Evolutionary conservation across 345 rosid genomes (phyloP).

Genomic region (Populus tremula): DNA sequence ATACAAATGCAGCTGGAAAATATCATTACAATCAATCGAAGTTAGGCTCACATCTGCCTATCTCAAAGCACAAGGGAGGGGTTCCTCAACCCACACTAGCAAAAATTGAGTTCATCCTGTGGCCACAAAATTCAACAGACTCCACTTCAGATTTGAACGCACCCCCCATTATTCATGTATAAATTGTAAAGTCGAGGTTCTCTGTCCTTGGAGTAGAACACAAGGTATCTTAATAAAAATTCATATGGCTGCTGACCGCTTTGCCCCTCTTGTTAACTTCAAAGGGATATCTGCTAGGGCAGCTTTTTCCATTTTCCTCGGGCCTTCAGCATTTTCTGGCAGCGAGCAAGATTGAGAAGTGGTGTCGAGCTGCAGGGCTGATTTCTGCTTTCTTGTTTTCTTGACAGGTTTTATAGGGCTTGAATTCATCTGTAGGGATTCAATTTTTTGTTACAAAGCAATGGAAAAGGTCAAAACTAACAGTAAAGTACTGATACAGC

Average conservation of each 20-base stretch:
- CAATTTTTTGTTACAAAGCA: conserved; percentile 7
- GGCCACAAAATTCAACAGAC: too few species aligned
- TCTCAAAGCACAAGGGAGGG: too few species aligned
- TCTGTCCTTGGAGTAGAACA: too few species aligned
- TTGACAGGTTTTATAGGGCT: conserved; percentile 34
- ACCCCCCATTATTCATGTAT: too few species aligned
- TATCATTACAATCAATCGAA: too few species aligned
- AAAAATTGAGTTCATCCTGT: too few species aligned
- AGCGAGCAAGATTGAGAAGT: conserved; percentile 2
- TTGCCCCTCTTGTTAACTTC: conserved; percentile 15
- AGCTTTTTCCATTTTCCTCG: conserved; percentile 8
- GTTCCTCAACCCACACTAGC: too few species aligned
- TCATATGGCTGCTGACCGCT: not conserved
- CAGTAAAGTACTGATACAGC: not conserved
- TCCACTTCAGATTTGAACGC: too few species aligned
- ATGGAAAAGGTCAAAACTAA: not conserved
- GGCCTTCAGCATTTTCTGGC: conserved; percentile 12
- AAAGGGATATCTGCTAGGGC: not conserved
- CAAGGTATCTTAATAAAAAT: too few species aligned
- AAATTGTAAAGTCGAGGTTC: too few species aligned
- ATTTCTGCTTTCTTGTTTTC: conserved; percentile 29
- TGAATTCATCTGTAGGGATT: conserved; percentile 35
- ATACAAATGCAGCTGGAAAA: too few species aligned
- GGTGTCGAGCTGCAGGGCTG: conserved; percentile 7
- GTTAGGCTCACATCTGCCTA: too few species aligned